phyloP scores from a whole-genome alignment of 192 early-diverging fungal species.

The Rhizoclosmatium sp. region DNA sequence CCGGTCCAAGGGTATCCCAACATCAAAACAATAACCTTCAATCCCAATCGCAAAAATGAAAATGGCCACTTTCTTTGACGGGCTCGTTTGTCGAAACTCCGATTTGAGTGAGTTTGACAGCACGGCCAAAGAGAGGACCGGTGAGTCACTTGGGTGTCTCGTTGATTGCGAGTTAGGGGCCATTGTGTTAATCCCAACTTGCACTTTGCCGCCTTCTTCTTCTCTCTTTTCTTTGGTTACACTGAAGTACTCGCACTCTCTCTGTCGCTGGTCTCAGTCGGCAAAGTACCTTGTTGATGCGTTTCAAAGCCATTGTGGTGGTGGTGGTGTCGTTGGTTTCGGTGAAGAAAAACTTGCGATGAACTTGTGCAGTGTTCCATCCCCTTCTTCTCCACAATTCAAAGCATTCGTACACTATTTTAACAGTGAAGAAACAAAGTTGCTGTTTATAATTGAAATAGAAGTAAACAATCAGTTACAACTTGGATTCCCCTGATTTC shows the following conservation, averaged over 20 bases:
- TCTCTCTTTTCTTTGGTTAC: background rate
- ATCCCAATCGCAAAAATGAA: no score
- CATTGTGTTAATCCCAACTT: background rate
- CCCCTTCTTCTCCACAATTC: background rate
- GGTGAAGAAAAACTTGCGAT: background rate
- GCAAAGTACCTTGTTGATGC: conserved; percentile 94
- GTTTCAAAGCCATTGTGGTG: conserved; percentile 89
- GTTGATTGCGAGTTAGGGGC: background rate
- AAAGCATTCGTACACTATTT: background rate
- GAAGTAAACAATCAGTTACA: no score
- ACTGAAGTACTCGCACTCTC: background rate
- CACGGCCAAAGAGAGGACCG: no score
- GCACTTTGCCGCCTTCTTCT: background rate
- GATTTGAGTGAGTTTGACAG: no score
- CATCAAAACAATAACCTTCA: no score
- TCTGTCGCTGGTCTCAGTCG: background rate
- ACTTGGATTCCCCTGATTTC: no score
- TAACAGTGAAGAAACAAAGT: no score
- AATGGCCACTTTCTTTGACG: no score
- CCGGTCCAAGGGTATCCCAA: no score
- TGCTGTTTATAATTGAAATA: no score
- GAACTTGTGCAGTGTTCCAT: background rate
- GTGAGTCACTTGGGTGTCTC: no score
- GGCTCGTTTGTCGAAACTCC: no score
- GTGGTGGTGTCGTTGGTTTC: background rate